phyloP scores from a whole-genome alignment of 2,329 filamentous ascomycete species.

The Verticillium dahliae region DNA sequence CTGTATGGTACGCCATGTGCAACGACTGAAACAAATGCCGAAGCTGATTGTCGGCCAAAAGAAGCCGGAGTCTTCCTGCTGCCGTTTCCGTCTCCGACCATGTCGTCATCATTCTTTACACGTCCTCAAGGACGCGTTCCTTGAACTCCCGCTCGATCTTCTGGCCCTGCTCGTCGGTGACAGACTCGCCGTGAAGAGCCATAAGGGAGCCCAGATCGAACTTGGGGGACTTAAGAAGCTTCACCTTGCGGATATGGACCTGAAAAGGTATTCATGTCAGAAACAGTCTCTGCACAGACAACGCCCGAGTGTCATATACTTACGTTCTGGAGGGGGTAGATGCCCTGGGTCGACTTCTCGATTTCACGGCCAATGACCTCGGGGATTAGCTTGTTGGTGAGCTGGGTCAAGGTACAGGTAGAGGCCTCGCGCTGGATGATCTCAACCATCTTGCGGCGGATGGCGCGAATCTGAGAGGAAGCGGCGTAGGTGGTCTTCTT shows the following conservation, averaged over 20 bases:
- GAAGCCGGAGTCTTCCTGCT: conserved; percentile 10
- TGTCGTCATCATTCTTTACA: conserved; percentile 56
- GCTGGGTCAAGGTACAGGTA: conserved; percentile 89
- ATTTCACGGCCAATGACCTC: conserved; percentile 99
- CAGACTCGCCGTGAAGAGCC: conserved; percentile 95
- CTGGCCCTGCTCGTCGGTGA: conserved; percentile 91
- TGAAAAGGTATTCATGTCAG: conserved; percentile 36
- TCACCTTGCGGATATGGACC: conserved; percentile 99
- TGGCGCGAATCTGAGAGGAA: conserved; percentile 93
- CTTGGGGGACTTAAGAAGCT: conserved; percentile 97
- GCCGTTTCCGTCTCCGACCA: conserved; percentile 37
- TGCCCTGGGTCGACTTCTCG: conserved; percentile 98
- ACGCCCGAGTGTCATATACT: conserved; percentile 22
- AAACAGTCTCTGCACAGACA: neutral
- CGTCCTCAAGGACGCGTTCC: conserved; percentile 89
- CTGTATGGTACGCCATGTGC: conserved; percentile 37
- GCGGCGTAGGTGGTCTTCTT: conserved; percentile 99
- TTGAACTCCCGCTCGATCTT: conserved; percentile 99
- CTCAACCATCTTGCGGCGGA: conserved; percentile 99
- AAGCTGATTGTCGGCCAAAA: conserved; percentile 9
- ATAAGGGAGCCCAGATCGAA: conserved; percentile 97
- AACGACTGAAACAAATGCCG: conserved; percentile 34
- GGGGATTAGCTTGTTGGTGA: conserved; percentile 97
- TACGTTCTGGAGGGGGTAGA: conserved; percentile 99
- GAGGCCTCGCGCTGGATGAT: conserved; percentile 96